Conservation (phyloP, 352 stramenopile species). For the Pythium angustatum region DNA sequence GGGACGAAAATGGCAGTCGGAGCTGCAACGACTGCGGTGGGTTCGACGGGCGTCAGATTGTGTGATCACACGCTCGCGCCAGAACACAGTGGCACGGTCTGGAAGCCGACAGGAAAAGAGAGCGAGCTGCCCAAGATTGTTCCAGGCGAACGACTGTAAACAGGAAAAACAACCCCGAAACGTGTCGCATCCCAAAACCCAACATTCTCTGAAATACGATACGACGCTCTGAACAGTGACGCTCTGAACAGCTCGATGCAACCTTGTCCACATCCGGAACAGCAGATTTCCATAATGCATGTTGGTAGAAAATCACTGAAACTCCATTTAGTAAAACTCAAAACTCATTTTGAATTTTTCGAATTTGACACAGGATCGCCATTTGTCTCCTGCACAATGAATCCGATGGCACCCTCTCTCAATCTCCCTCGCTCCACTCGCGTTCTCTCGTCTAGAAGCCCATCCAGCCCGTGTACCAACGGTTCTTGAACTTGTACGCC, state of each 20-base stretch:
- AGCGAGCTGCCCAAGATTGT: conserved; percentile 11
- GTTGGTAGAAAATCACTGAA: no score
- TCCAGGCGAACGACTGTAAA: conserved; percentile 4
- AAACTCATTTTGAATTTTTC: no score
- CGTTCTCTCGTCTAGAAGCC: conserved; percentile 48
- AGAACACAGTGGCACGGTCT: neutral
- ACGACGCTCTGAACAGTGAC: no score
- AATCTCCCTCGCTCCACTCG: neutral
- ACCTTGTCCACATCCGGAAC: no score
- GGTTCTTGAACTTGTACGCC: conserved; percentile 88
- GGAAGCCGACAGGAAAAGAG: conserved; percentile 3
- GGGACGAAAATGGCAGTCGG: no score
- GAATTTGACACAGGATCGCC: no score
- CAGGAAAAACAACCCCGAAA: conserved; percentile 8
- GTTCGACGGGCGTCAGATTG: conserved; percentile 4
- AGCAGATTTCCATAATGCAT: no score
- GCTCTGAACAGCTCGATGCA: no score
- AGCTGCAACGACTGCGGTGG: no score
- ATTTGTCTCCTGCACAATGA: no score
- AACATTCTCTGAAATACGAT: conserved; percentile 9
- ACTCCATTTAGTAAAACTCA: no score
- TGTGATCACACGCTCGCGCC: conserved; percentile 4
- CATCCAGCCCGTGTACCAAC: conserved; percentile 87
- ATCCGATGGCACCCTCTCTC: conserved; percentile 1
- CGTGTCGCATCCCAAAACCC: conserved; percentile 12